Percentiles rank a stretch among this genome's conserved stretches.
Conservation (phyloP, 352 stramenopile genomes). For the Phytopythium mirpurense region DNA sequence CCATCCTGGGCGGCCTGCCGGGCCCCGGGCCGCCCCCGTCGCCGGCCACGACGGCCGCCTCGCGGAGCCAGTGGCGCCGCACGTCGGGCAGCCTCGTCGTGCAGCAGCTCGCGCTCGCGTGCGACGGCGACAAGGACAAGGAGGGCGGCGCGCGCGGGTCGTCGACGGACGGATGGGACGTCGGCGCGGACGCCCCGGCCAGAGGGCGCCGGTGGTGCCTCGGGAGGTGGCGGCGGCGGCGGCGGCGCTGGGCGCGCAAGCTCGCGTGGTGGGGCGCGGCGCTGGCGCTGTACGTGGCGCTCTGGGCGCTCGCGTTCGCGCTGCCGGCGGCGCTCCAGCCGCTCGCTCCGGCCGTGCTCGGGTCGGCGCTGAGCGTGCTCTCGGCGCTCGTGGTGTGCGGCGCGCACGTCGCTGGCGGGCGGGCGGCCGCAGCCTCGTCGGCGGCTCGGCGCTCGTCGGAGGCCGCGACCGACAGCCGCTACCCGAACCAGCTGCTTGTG, state of each 20-base stretch:
- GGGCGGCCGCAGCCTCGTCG: slow-evolving; percentile 22
- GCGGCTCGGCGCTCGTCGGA: not conserved
- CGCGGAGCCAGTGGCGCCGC: not conserved
- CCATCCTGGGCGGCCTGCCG: slow-evolving; percentile 26
- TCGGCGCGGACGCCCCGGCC: too few relatives aligned
- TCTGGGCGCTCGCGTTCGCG: slow-evolving; percentile 42
- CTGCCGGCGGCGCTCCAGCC: slow-evolving; percentile 26
- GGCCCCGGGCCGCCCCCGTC: slow-evolving; percentile 9
- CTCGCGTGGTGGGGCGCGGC: slow-evolving; percentile 27
- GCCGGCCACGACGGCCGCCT: slow-evolving; percentile 5
- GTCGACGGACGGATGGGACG: not conserved
- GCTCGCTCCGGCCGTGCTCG: slow-evolving; percentile 41
- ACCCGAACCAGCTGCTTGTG: slow-evolving; percentile 61
- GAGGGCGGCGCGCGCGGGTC: not conserved
- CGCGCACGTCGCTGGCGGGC: slow-evolving; percentile 28
- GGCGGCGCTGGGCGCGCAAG: not conserved
- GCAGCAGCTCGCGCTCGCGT: not conserved
- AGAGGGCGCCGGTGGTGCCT: not conserved
- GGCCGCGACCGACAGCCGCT: not conserved
- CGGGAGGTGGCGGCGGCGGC: not conserved
- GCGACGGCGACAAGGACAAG: slow-evolving; percentile 6
- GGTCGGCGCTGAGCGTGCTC: slow-evolving; percentile 42
- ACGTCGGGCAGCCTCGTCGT: slow-evolving; percentile 3
- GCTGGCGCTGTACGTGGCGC: slow-evolving; percentile 23
- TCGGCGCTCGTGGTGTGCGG: slow-evolving; percentile 44